Conservation (phyloP, 768 basidiomycete genomes). For the Saitozyma sp. region DNA sequence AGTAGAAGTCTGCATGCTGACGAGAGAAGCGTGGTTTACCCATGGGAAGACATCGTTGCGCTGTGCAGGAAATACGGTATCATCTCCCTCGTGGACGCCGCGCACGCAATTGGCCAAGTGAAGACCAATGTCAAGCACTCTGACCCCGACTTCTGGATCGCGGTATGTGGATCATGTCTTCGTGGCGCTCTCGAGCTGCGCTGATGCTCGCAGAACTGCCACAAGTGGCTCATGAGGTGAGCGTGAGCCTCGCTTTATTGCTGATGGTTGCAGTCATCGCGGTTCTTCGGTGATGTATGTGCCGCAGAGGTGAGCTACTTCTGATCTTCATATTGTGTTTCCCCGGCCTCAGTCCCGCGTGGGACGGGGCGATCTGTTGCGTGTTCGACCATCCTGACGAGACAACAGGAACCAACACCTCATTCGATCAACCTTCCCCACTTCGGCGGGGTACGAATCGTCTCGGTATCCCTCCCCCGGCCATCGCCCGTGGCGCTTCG, state of each 20-base stretch:
- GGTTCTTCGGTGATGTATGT: conserved; percentile 72
- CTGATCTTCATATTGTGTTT: neutral
- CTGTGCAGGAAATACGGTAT: conserved; percentile 46
- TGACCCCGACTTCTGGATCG: conserved; percentile 75
- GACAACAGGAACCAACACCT: conserved; percentile 39
- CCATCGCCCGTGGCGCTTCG: conserved; percentile 27
- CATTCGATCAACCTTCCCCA: conserved; percentile 40
- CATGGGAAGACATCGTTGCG: neutral
- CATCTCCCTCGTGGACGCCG: conserved; percentile 71
- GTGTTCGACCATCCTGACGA: too few relatives aligned
- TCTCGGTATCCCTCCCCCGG: conserved; percentile 31
- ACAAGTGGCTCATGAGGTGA: conserved; percentile 72
- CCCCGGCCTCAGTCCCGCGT: too few relatives aligned
- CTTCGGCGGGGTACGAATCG: conserved; percentile 43
- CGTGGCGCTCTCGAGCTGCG: neutral
- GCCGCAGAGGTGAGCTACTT: conserved; percentile 60
- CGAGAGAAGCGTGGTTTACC: neutral
- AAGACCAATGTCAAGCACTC: conserved; percentile 61
- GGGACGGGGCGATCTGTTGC: too few relatives aligned
- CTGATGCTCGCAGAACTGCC: conserved; percentile 63
- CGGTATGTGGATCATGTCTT: conserved; percentile 56
- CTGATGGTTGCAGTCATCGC: conserved; percentile 54
- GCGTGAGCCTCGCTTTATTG: conserved; percentile 1
- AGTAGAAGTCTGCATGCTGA: conserved; percentile 56
- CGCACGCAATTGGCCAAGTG: conserved; percentile 72